Evolutionary conservation across 345 rosid genomes (phyloP), one percentile per base, ranked within the genome.

Genomic region (Sapria himalayana): DNA sequence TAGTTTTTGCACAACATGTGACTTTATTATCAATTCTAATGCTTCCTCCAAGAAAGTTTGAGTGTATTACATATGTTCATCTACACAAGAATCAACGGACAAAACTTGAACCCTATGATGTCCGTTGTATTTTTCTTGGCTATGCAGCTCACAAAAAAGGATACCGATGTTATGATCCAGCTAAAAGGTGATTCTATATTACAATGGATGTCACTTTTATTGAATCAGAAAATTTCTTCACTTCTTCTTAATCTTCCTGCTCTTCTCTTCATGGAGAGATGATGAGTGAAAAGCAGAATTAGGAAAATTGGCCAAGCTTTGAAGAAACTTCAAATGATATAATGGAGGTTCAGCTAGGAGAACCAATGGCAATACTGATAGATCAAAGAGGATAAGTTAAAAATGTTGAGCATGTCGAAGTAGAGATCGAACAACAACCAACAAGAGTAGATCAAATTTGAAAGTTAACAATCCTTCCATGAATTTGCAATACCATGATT

Each of bases 221-320:
- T 39, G 4, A 8, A 18, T 39, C 10, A 20, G 13, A 6, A 6
- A 39, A 2, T n/a, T 19, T 7, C 22, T 20, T 18, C 9, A 12
- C n/a, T 22, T 9, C 4, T 39, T 19, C n/a, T 39, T 39, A 5
- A 1, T 36, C 39, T 36, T 29, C 44, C 13, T 8, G 9, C 10
- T 39, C 19, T 1, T 9, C 37, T 39, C 54, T 29, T 49, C 12
- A 29, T 29, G 29, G 38, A 46, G 54, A 49, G 39, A 18, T 7
- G n/a, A 4, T 0, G 3, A 16, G 2, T 34, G 34, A 47, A 37
- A 13, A 47, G 34, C 14, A 9, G 5, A 47, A 47, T 5, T 47
- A 24, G 42, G 4, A 4, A 12, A 14, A 15, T 13, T 33, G 35
- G 10, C 17, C 14, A 9, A 13, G 51, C 3, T 5, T 13, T 15